These are phyloP conservation scores for Magnolia sinica DNA, from an alignment of 164 flowering plant genomes.

Conservation along the genomic window DNA sequence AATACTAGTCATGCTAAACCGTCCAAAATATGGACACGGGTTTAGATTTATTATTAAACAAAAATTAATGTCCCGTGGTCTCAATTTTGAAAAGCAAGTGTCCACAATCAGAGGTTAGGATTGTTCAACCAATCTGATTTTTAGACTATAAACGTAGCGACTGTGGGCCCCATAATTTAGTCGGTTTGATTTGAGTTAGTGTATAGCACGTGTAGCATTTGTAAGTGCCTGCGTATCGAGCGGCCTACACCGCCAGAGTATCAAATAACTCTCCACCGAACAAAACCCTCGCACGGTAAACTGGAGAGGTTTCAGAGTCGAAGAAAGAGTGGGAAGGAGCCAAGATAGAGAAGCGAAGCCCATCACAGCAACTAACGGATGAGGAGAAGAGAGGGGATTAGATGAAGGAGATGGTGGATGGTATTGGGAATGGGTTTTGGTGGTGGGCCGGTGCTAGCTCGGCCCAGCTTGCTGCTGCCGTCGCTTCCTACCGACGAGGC, in stretches of 20 bases:
- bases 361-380: background rate
- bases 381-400: background rate
- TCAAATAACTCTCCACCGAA: background rate
- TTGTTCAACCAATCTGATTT: no score
- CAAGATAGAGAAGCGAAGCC: background rate
- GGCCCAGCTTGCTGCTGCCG: slow-evolving; percentile 49
- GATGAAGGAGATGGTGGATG: slow-evolving; percentile 1
- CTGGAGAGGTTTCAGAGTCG: background rate
- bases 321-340: background rate
- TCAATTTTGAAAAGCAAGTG: no score
- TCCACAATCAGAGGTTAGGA: no score
- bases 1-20: no score
- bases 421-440: slow-evolving; percentile 26
- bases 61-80: no score
- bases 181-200: no score
- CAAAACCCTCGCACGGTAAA: background rate
- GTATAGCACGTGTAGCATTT: no score
- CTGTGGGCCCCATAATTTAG: background rate
- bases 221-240: no score
- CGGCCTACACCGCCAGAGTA: no score
- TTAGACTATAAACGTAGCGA: no score
- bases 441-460: slow-evolving; percentile 68
- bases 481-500: slow-evolving; percentile 39
- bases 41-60: no score
- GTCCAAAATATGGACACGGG: no score